phyloP scores from a whole-genome alignment of 192 early-diverging fungal species.

The Phycomyces blakesleeanus region DNA sequence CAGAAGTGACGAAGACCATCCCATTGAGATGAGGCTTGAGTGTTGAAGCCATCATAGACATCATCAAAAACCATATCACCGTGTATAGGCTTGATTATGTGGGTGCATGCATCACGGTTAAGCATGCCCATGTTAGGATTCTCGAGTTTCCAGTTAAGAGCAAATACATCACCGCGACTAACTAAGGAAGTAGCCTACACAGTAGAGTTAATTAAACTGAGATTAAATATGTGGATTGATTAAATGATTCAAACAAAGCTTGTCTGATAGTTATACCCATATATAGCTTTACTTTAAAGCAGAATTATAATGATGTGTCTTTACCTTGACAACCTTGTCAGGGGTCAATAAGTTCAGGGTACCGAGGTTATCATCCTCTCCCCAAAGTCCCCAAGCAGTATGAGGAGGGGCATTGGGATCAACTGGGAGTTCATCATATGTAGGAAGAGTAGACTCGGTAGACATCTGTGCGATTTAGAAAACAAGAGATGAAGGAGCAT shows the following conservation, averaged over 20 bases:
- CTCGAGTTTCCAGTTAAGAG: conserved; percentile 30
- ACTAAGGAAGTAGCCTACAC: conserved; percentile 17
- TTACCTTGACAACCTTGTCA: conserved; percentile 9
- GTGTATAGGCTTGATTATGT: conserved; percentile 2
- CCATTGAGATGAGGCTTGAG: conserved; percentile 32
- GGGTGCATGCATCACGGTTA: conserved; percentile 6
- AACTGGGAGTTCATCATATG: conserved; percentile 15
- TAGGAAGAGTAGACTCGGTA: conserved; percentile 4
- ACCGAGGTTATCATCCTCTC: conserved; percentile 22
- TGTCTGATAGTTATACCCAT: too few relatives aligned
- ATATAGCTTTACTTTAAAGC: too few relatives aligned
- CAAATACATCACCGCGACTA: conserved; percentile 18
- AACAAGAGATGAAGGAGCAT: too few relatives aligned
- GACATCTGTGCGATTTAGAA: too few relatives aligned
- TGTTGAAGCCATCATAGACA: conserved; percentile 25
- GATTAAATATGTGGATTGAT: too few relatives aligned
- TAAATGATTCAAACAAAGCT: too few relatives aligned
- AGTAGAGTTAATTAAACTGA: too few relatives aligned
- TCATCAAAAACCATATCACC: conserved; percentile 16
- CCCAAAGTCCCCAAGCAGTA: conserved; percentile 26
- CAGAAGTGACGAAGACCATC: conserved; percentile 26
- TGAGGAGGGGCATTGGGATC: conserved; percentile 22
- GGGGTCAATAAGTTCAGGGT: conserved; percentile 11
- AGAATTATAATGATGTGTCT: not conserved
- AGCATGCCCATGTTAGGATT: conserved; percentile 10